Base-by-base conservation (phyloP, 1,284 basidiomycete genomes). In the Ceratobasidium sp. region DNA sequence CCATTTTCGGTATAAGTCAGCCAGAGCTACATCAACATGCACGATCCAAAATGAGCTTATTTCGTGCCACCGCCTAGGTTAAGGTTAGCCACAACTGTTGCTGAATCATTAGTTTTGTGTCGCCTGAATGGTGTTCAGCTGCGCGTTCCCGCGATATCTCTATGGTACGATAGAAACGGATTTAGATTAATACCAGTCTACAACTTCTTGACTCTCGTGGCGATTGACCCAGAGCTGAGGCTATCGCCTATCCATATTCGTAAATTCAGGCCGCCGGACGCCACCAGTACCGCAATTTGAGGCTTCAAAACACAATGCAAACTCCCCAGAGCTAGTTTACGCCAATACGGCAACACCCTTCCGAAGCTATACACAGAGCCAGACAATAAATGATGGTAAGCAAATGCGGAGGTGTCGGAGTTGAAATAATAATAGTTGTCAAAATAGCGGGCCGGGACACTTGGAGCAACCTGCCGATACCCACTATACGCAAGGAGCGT, bases 381-480 rank as follows among this genome's bases (percentile, higher is more conserved):
- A 26, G 39, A 28, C 42, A 66, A 33, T 18, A 64, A 64, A 64
- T 46, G 40, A 10, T n/a, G 23, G 6, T 64, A 64, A 28, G 20
- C 20, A 20, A 28, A n/a, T 23, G 42, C 53, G 68, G 53, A 55
- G 33, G 53, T 68, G 66, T 70, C 68, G 68, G 68, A 70, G 68
- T 70, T 70, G 39, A 40, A 70, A 39, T 58, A 55, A 42, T 55
- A 53, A 10, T 23, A 3, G 51, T 69, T 53, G 51, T 69, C 68
- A 66, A 66, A 49, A 15, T 42, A 58, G 20, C 68, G 51, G 68
- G n/a, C n/a, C n/a, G n/a, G n/a, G n/a, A n/a, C n/a, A n/a, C n/a
- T n/a, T n/a, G n/a, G n/a, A n/a, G n/a, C n/a, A n/a, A n/a, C n/a
- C n/a, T n/a, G n/a, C n/a, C n/a, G n/a, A n/a, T n/a, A n/a, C n/a